A percentile compares a stretch with the other conserved stretches of the same genome.
These are phyloP conservation scores for Tothia fuscella DNA, from an alignment of 2,329 filamentous ascomycete species.

Conservation along the genomic window DNA sequence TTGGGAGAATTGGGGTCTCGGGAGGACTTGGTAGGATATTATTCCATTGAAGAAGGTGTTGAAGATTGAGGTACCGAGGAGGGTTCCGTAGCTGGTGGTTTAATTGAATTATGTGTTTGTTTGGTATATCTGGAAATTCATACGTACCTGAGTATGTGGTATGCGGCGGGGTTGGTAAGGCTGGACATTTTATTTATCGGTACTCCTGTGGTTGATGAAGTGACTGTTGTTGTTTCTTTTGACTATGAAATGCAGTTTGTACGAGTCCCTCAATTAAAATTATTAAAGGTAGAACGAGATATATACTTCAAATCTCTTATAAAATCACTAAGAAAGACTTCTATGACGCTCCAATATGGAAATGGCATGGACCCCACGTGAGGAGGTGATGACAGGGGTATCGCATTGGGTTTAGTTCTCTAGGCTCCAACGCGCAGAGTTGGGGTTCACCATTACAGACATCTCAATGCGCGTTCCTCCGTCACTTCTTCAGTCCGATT, in stretches of 20 bases:
- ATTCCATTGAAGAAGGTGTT: constrained; percentile 70
- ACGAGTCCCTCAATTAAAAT: no score
- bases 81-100: constrained; percentile 79
- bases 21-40: constrained; percentile 63
- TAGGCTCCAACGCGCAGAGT: neutral
- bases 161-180: constrained; percentile 56
- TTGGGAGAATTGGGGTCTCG: constrained; percentile 66
- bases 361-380: neutral
- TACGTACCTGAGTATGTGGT: constrained; percentile 61
- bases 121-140: constrained; percentile 8
- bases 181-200: no score
- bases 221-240: no score
- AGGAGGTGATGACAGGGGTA: neutral
- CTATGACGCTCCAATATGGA: no score
- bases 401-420: neutral
- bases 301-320: no score
- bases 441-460: neutral
- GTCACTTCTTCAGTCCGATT: no score
- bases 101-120: constrained; percentile 12
- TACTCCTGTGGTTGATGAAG: no score
- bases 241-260: no score
- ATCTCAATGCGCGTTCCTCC: no score
- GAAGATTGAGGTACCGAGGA: constrained; percentile 78
- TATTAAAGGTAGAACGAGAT: no score
- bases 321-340: no score